Conservation (phyloP, 1,284 basidiomycete genomes). For the Laetiporus sulphureus region DNA sequence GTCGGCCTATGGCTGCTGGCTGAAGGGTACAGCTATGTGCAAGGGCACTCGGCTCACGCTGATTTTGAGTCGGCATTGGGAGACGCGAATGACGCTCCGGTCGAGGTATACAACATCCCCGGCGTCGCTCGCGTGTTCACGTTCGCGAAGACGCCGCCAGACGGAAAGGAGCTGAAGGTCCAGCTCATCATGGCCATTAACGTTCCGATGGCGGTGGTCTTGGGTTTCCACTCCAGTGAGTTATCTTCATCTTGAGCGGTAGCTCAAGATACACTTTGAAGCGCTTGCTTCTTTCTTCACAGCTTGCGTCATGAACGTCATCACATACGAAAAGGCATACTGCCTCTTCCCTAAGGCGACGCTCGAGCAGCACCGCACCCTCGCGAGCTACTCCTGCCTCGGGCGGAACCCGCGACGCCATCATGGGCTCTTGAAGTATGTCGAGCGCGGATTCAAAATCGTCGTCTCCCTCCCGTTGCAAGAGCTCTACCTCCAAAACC, state of each 20-base stretch:
- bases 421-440: slow-evolving; percentile 14
- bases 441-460: slow-evolving; percentile 18
- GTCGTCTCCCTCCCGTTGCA: slow-evolving; percentile 12
- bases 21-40: slow-evolving; percentile 17
- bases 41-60: slow-evolving; percentile 12
- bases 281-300: slow-evolving; percentile 23
- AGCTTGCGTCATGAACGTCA: slow-evolving; percentile 25
- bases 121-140: slow-evolving; percentile 7
- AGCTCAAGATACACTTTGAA: too few relatives aligned
- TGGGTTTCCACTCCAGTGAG: slow-evolving; percentile 14
- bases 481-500: slow-evolving; percentile 3
- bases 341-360: slow-evolving; percentile 22
- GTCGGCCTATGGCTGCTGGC: slow-evolving; percentile 17
- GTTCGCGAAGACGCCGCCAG: slow-evolving; percentile 3
- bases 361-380: slow-evolving; percentile 14
- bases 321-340: slow-evolving; percentile 19
- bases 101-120: not conserved
- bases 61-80: slow-evolving; percentile 13
- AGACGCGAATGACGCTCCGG: slow-evolving; percentile 3
- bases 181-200: slow-evolving; percentile 7
- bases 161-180: slow-evolving; percentile 5
- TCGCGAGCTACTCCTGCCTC: slow-evolving; percentile 1
- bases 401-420: not conserved
- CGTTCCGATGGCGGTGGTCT: slow-evolving; percentile 8
- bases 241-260: not conserved